Evolutionary conservation across 192 early-diverging fungal species (phyloP).

Genomic region (Dissophora ornata): DNA sequence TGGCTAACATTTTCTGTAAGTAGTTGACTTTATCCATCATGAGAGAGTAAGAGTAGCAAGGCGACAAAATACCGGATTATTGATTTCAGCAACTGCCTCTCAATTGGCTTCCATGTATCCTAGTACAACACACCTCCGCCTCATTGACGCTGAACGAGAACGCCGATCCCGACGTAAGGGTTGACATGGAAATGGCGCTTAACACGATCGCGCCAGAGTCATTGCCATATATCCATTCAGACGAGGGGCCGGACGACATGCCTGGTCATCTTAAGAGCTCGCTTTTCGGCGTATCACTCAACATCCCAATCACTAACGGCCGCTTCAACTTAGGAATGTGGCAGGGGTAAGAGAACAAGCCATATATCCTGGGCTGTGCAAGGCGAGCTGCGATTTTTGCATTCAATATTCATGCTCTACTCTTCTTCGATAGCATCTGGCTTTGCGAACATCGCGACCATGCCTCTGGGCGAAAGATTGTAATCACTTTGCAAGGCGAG

Average conservation of each 20-base stretch:
- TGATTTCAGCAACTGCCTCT: not conserved
- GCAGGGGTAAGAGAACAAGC: slow-evolving; percentile 70
- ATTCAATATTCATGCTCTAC: not conserved
- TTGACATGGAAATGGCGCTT: slow-evolving; percentile 89
- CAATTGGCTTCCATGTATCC: not conserved
- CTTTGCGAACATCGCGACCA: slow-evolving; percentile 78
- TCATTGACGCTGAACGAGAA: slow-evolving; percentile 93
- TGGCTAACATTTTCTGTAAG: slow-evolving; percentile 88
- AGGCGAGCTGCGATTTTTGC: not conserved
- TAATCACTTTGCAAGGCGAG: slow-evolving; percentile 84
- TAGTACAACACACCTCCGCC: slow-evolving; percentile 91
- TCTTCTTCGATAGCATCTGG: slow-evolving; percentile 68
- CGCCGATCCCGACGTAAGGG: slow-evolving; percentile 77
- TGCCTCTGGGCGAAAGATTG: slow-evolving; percentile 68
- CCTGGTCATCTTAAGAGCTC: slow-evolving; percentile 90
- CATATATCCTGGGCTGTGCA: not conserved
- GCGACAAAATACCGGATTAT: not conserved
- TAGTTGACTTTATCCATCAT: too few species aligned
- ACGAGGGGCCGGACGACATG: slow-evolving; percentile 93
- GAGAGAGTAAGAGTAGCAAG: too few species aligned
- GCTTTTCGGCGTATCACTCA: slow-evolving; percentile 84
- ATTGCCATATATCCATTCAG: slow-evolving; percentile 81
- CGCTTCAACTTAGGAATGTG: slow-evolving; percentile 83
- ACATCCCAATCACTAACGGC: slow-evolving; percentile 88
- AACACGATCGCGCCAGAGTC: slow-evolving; percentile 86